Percentiles rank a stretch among this genome's conserved stretches.
Conservation (phyloP, 352 stramenopile species). For the Phytopythium chamaehyphon region DNA sequence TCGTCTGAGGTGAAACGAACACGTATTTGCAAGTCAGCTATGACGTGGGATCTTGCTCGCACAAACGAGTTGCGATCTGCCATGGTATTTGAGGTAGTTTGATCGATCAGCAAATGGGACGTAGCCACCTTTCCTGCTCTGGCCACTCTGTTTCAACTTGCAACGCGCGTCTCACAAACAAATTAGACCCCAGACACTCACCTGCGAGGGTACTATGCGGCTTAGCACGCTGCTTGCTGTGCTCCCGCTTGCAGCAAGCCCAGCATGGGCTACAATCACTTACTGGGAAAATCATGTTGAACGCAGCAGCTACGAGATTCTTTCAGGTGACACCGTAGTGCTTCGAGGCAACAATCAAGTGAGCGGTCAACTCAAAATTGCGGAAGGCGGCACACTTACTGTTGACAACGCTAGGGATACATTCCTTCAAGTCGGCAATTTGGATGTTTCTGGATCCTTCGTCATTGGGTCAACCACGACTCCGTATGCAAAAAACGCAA, state of each 20-base stretch:
- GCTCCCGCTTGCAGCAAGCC: not conserved
- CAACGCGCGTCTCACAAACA: not conserved
- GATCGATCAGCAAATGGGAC: no score
- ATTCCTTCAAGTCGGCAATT: slow-evolving; percentile 16
- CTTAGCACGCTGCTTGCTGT: not conserved
- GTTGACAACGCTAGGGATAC: slow-evolving; percentile 17
- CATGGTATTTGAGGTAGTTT: no score
- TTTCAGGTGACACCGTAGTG: slow-evolving; percentile 16
- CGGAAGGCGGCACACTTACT: slow-evolving; percentile 10
- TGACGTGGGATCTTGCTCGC: no score
- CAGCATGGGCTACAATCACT: slow-evolving; percentile 2
- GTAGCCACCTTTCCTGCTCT: no score
- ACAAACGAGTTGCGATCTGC: no score
- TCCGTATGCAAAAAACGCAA: slow-evolving; percentile 30
- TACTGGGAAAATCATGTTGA: slow-evolving; percentile 27
- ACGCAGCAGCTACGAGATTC: slow-evolving; percentile 14
- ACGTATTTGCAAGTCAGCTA: no score
- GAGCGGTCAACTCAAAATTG: slow-evolving; percentile 17
- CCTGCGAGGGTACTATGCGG: not conserved
- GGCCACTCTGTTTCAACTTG: no score
- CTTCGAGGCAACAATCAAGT: slow-evolving; percentile 26
- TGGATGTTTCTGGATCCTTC: slow-evolving; percentile 28
- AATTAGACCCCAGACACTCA: not conserved
- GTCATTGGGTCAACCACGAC: slow-evolving; percentile 17
- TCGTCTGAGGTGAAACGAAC: no score